Conservation (phyloP, 1,284 basidiomycete genomes). For the Porogramme epimiltina region DNA sequence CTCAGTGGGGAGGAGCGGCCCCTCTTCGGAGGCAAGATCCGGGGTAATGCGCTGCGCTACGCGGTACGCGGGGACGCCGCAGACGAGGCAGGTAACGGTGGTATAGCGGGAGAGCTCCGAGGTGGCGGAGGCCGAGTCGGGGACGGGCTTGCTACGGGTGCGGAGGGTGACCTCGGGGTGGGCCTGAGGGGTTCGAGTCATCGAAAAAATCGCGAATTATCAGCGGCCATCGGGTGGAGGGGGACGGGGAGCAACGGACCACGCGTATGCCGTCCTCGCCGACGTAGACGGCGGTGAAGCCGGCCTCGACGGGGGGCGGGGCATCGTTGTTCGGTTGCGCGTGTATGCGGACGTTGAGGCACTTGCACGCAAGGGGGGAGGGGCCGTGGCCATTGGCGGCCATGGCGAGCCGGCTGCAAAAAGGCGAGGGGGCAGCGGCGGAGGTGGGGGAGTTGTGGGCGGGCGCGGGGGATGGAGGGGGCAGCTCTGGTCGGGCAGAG, state of each 20-base stretch:
- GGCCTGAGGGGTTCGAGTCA: constrained; percentile 39
- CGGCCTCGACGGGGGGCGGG: constrained; percentile 38
- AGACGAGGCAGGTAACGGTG: constrained; percentile 69
- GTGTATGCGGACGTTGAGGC: constrained; percentile 67
- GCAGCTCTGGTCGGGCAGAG: constrained; percentile 1
- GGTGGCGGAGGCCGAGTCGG: constrained; percentile 40
- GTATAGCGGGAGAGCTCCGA: constrained; percentile 58
- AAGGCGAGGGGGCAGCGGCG: neutral
- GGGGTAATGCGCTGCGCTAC: constrained; percentile 60
- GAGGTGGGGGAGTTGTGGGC: neutral
- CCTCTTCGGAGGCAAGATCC: constrained; percentile 64
- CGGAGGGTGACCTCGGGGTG: constrained; percentile 75
- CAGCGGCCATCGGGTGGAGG: constrained; percentile 9
- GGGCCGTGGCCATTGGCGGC: constrained; percentile 27
- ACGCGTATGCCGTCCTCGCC: constrained; percentile 68
- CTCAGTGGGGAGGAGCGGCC: constrained; percentile 66
- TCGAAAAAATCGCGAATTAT: constrained; percentile 17
- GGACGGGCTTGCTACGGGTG: constrained; percentile 51
- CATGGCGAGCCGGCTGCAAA: constrained; percentile 24
- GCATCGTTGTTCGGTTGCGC: constrained; percentile 21
- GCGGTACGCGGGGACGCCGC: constrained; percentile 67
- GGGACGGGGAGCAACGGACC: constrained; percentile 43
- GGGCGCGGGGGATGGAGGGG: constrained; percentile 7
- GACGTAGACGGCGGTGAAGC: constrained; percentile 61
- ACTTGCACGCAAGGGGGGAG: constrained; percentile 58